These are phyloP conservation scores for Persicaria maculosa DNA, from an alignment of 148 eudicot genomes.

Conservation along the genomic window DNA sequence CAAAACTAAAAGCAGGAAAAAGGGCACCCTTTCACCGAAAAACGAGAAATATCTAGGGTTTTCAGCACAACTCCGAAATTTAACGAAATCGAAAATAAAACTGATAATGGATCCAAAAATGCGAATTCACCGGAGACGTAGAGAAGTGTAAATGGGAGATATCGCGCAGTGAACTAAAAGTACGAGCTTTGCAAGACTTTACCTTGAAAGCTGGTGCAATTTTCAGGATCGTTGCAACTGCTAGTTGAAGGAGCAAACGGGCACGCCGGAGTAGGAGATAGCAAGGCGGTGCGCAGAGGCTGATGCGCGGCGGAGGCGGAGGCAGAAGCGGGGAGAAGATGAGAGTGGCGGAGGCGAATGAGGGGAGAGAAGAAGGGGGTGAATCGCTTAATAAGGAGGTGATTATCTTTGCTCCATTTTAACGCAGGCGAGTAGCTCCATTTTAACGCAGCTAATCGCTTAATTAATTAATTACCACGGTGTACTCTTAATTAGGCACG, in stretches of 20 bases:
- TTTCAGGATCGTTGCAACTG: neutral
- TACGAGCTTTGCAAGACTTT: neutral
- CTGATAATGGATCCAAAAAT: neutral
- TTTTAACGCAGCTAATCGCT: too few relatives aligned
- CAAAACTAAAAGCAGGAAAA: neutral
- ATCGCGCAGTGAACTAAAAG: neutral
- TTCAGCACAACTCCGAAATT: neutral
- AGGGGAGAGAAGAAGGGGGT: neutral
- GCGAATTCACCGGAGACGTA: neutral
- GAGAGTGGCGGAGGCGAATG: conserved; percentile 9
- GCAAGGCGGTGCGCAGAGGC: neutral
- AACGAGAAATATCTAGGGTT: neutral
- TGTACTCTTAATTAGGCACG: too few relatives aligned
- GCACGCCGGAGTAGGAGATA: neutral
- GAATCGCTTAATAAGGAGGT: neutral
- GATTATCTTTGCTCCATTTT: neutral
- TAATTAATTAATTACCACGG: too few relatives aligned
- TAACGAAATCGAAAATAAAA: neutral
- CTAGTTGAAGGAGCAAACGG: neutral
- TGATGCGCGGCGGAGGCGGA: neutral
- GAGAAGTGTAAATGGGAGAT: neutral
- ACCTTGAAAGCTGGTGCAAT: conserved; percentile 5
- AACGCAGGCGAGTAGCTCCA: neutral
- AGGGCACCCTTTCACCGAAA: neutral
- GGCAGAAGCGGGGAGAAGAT: neutral